Conservation (phyloP, 2,329 filamentous ascomycete genomes). For the Aphanocladium album region DNA sequence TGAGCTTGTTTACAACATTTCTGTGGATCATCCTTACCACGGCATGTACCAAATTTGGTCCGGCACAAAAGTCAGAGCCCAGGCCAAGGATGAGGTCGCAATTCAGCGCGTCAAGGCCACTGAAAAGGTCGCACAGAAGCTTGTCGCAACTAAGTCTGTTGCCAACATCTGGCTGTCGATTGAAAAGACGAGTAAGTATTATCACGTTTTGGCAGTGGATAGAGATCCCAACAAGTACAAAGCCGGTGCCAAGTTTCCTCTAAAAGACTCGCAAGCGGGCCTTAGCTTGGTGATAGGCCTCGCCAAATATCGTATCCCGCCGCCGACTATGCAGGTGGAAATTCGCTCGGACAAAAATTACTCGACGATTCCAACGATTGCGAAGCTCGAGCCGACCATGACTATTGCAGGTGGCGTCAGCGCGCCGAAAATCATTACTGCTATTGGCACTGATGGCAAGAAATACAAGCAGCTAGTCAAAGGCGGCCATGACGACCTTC, state of each 20-base stretch:
- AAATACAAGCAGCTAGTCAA: constrained; percentile 90
- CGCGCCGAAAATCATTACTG: constrained; percentile 88
- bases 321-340: constrained; percentile 81
- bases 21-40: constrained; percentile 89
- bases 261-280: constrained; percentile 61
- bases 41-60: constrained; percentile 97
- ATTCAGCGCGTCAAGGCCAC: constrained; percentile 71
- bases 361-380: constrained; percentile 66
- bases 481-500: constrained; percentile 89
- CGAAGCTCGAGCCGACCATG: constrained; percentile 68
- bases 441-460: constrained; percentile 69
- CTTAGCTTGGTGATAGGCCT: constrained; percentile 59
- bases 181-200: constrained; percentile 65
- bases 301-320: constrained; percentile 66
- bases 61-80: constrained; percentile 63
- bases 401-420: constrained; percentile 86
- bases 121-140: constrained; percentile 56
- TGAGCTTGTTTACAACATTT: constrained; percentile 74
- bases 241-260: constrained; percentile 56
- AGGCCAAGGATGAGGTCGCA: constrained; percentile 68
- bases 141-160: constrained; percentile 49
- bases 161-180: constrained; percentile 63
- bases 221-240: constrained; percentile 62
- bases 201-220: constrained; percentile 60
- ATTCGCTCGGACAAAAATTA: constrained; percentile 73